These are phyloP conservation scores for Cyclotella baltica DNA, from an alignment of 108 stramenopile genomes.

Conservation along the genomic window DNA sequence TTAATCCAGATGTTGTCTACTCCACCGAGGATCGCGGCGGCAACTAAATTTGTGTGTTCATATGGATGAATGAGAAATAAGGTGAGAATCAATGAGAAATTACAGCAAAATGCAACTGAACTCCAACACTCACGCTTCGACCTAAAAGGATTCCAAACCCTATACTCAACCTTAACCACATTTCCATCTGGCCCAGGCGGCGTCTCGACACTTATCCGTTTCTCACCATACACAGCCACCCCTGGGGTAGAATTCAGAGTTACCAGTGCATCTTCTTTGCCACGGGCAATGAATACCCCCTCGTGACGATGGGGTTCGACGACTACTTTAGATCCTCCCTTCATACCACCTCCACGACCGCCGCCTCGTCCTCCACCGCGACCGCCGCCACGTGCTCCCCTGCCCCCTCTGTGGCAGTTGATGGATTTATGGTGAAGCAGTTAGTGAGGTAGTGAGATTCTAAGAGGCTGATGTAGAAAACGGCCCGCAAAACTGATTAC, in stretches of 20 bases:
- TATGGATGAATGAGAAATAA: not conserved
- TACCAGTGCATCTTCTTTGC: slow-evolving; percentile 98
- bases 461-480: not conserved
- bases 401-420: slow-evolving; percentile 47
- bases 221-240: slow-evolving; percentile 99
- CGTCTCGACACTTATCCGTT: slow-evolving; percentile 95
- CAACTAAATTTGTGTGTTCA: slow-evolving; percentile 61
- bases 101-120: slow-evolving; percentile 12
- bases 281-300: slow-evolving; percentile 98
- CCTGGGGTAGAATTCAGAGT: slow-evolving; percentile 98
- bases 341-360: slow-evolving; percentile 81
- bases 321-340: slow-evolving; percentile 96
- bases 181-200: slow-evolving; percentile 88
- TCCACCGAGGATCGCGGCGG: slow-evolving; percentile 99
- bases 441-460: too few species aligned
- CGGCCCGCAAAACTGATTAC: not conserved
- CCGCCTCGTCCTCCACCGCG: slow-evolving; percentile 72
- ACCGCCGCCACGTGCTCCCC: slow-evolving; percentile 62
- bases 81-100: not conserved
- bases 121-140: slow-evolving; percentile 92
- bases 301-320: slow-evolving; percentile 97
- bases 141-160: slow-evolving; percentile 99
- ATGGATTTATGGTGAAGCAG: not conserved
- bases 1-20: slow-evolving; percentile 98
- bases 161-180: slow-evolving; percentile 97